phyloP scores from a whole-genome alignment of 441 rosid species.

The Erodium texanum region DNA sequence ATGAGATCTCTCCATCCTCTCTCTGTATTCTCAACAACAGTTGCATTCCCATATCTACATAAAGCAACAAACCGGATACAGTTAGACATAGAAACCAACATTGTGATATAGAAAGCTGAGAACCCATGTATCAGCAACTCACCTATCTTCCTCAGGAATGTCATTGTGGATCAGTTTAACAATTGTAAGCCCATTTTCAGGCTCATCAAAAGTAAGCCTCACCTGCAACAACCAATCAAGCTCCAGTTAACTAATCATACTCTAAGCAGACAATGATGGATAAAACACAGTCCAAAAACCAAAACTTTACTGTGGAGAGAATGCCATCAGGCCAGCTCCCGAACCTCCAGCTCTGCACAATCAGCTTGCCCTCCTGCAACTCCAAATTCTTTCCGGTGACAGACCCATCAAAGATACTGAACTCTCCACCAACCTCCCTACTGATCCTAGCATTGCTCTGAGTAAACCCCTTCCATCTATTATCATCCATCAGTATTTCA shows the following conservation, averaged over 20 bases:
- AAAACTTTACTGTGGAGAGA: slow-evolving; percentile 51
- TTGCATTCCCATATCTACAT: slow-evolving; percentile 82
- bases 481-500: slow-evolving; percentile 93
- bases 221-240: slow-evolving; percentile 42
- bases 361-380: slow-evolving; percentile 67
- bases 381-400: slow-evolving; percentile 67
- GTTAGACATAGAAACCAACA: slow-evolving; percentile 1
- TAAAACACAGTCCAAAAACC: not conserved
- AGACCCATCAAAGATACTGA: slow-evolving; percentile 81
- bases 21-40: slow-evolving; percentile 90
- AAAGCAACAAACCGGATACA: slow-evolving; percentile 4
- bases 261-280: not conserved
- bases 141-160: slow-evolving; percentile 92
- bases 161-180: slow-evolving; percentile 66
- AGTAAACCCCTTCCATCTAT: slow-evolving; percentile 83
- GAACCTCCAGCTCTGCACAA: slow-evolving; percentile 86
- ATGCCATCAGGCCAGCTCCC: slow-evolving; percentile 95
- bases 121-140: slow-evolving; percentile 14
- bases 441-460: slow-evolving; percentile 85
- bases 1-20: slow-evolving; percentile 95
- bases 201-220: slow-evolving; percentile 61
- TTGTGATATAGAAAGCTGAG: not conserved
- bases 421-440: slow-evolving; percentile 65
- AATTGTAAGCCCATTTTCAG: slow-evolving; percentile 66
- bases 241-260: slow-evolving; percentile 2